Evolutionary conservation across 257 asterid species (phyloP), one percentile per base, ranked within the genome.

Genomic region (Perilla frutescens): DNA sequence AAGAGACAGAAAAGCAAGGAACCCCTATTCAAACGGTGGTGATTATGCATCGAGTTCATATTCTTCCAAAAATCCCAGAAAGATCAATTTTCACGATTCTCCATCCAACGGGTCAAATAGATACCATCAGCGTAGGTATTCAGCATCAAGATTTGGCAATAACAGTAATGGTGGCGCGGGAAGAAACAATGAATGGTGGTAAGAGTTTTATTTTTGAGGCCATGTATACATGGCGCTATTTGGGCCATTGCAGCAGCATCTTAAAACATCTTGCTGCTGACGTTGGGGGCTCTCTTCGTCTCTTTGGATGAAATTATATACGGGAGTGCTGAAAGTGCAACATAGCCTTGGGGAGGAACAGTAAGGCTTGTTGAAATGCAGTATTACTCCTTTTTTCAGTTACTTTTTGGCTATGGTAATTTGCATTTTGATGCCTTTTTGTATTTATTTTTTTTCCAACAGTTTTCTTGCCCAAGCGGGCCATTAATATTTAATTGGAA

Each of bases 101-200:
- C 60, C 79, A 14, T 40, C 89, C 11, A 68, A 75, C 58, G 85
- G 87, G 34, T 76, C 87, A 3, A 31, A 62, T 57, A 76, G 73
- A 34, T 82, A 44, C 61, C 63, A 81, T 76, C 85, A 78, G 72
- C 82, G 75, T 15, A 76, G 82, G 62, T 83, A 66, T 79, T 79
- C 91, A 4, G 87, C 91, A 3, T 84, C 97, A 9, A 82, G 90
- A 54, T 89, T 79, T 74, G 82, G 84, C 54, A 69, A 81, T 77
- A 71, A 36, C 71, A 76, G 81, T 68, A 72, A 78, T 34, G 79
- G 80, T 20, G 84, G 84, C 47, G 51, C 9, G 60, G 80, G 87
- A 68, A 89, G 91, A 81, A 75, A 76, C 70, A 57, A 80, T 76
- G 61, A 77, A 15, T 79, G 88, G 87, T 84, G 82, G 77, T 81